Base-by-base conservation (phyloP, 768 basidiomycete genomes). In the Porphyrellus cyaneotinctus region DNA sequence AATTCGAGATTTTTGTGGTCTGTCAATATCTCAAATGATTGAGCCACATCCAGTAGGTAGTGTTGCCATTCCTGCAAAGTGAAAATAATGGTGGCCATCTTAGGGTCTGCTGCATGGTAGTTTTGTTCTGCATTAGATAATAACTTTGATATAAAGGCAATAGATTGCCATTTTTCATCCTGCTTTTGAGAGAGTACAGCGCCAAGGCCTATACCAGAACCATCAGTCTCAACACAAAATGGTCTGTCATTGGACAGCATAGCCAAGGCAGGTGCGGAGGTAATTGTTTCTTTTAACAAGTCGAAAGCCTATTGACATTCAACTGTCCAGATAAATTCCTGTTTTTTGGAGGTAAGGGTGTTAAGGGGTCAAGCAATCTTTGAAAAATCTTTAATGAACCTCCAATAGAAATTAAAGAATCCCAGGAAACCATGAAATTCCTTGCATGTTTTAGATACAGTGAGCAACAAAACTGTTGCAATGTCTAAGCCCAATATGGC, bases 381-480 rank as follows among this genome's bases (percentile, higher is more conserved):
- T 0, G 38, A 2, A 22, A 44, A 44, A 1, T 28, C 14, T 7
- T 32, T 14, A 17, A 44, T 20, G 18, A 44, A 44, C 13, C 39
- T 41, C 9, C n/a, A 6, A 6, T 51, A 51, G 30, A 45, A 51
- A 7, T 51, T 51, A 0, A 36, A 13, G 11, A 46, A 37, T 15
- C 30, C 12, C 0, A 39, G 24, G 32, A 51, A 51, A 0, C 37
- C 13, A 14, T 6, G 4, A 1, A 47, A 2, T 31, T 44, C 22
- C 14, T 37, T 28, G 0, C 4, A 1, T 0, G 3, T 47, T 1
- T 1, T 10, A 0, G 22, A 32, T 0, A n/a, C n/a, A n/a, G n/a
- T n/a, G n/a, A n/a, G n/a, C n/a, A n/a, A n/a, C n/a, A n/a, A n/a
- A n/a, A n/a, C n/a, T n/a, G n/a, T n/a, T n/a, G n/a, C n/a, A n/a